Base-by-base conservation (phyloP, 2,329 filamentous ascomycete genomes). In the Fusarium sp. region DNA sequence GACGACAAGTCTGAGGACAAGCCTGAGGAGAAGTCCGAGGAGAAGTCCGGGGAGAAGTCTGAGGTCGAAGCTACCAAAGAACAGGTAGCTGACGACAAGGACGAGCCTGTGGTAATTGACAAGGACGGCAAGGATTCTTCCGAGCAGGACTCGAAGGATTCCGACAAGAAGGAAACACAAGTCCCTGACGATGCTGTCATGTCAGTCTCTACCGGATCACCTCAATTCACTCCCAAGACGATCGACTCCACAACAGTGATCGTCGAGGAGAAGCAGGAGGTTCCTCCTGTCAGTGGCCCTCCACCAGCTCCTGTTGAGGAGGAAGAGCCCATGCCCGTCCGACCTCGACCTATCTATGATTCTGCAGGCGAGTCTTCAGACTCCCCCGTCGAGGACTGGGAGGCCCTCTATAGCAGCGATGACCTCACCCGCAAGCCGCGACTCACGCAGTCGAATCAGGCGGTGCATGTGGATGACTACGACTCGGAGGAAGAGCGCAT, bases 361-460 rank as follows among this genome's bases (percentile, higher is more conserved):
- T 85, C 84, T 0, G 84, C 84, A 6, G 83, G 83, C 33, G 84
- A 89, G 59, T 87, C 86, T 0, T 89, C 86, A 0, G 87, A 88
- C 46, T 87, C 85, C 6, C 87, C 87, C 0, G 81, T 89, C 2
- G 82, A 84, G 34, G 87, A 89, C 65, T 89, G 84, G 81, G 86
- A 89, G 69, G 81, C 84, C 68, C 80, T 88, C 27, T 89, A 88
- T 75, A 86, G 84, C 63, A 84, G 82, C 55, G 87, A 89, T 67
- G 86, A 89, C 70, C 83, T 86, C 76, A 81, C 83, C 0, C 82
- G 83, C 60, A 85, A 85, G 74, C 85, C 83, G 4, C 81, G 83
- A 14, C 74, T 80, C 42, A 74, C 78, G 2, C 77, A 79, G 36
- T 78, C 80, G 8, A 73, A 80, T 1, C 76, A 79, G 0, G 71